Base-by-base conservation (phyloP, 2,329 filamentous ascomycete genomes). In the Dactylellina sp. region DNA sequence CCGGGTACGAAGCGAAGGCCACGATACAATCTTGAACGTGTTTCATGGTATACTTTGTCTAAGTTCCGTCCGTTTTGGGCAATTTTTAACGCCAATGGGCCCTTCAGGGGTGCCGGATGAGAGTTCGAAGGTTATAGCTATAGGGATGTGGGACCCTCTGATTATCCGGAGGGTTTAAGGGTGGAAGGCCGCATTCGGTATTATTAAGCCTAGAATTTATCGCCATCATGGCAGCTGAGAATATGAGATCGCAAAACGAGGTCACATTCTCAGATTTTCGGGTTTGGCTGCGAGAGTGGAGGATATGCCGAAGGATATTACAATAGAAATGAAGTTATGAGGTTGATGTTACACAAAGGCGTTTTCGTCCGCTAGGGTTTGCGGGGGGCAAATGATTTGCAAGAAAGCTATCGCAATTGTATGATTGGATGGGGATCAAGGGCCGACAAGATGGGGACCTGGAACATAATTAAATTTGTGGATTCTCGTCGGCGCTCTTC, bases 371-470 rank as follows among this genome's bases (percentile, higher is more conserved):
- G 37, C 47, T 3, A 6, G 16, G 42, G n/a, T 25, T 18, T 20
- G 16, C 28, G 49, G 57, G 49, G 52, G 65, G 50, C 65, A 71
- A 55, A 32, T 42, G 35, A 57, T 6, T 24, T 11, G 28, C 28
- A 32, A 9, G 5, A 9, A 32, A 32, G 37, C 14, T 56, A 44
- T 52, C 40, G 50, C 52, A 22, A 32, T 40, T 7, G 14, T 47
- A 28, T 74, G 70, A 74, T 74, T 74, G 70, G 70, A 74, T 74
- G 61, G 70, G 70, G 70, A 63, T 53, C 55, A 61, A 62, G 70
- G 70, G 52, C 70, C 61, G 70, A 35, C n/a, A 62, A 57, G 20
- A 42, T 14, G 12, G 25, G 9, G 3, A 37, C 14, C 11, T 20
- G 16, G 40, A 39, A 40, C 35, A 7, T 59, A 25, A 59, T 25